Percentiles rank a stretch among this genome's conserved stretches.
These are phyloP conservation scores for Apiotrichum sp. DNA, from an alignment of 1,284 basidiomycete species.

Conservation along the genomic window DNA sequence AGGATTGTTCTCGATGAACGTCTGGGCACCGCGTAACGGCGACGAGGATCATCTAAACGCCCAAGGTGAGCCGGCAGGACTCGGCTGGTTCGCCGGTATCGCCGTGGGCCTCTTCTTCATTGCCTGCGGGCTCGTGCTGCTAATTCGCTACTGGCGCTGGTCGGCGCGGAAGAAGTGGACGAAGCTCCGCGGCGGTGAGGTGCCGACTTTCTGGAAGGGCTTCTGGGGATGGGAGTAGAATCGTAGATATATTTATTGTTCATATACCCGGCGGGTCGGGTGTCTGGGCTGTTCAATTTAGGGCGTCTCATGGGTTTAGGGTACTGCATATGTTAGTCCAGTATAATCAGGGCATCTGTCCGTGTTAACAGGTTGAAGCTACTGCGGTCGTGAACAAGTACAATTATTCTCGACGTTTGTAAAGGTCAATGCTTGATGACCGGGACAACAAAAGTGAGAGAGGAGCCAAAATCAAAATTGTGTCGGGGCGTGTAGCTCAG, in stretches of 20 bases:
- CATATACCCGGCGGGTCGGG: too few relatives aligned
- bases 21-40: conserved; percentile 49
- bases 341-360: too few relatives aligned
- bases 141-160: conserved; percentile 44
- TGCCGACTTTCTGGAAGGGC: conserved; percentile 34
- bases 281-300: too few relatives aligned
- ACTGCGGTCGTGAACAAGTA: too few relatives aligned
- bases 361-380: too few relatives aligned
- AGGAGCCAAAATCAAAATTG: too few relatives aligned
- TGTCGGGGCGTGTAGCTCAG: conserved; percentile 8
- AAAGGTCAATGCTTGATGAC: too few relatives aligned
- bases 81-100: conserved; percentile 39
- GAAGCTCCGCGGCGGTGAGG: conserved; percentile 20
- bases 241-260: too few relatives aligned
- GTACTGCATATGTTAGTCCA: too few relatives aligned
- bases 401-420: too few relatives aligned
- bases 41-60: conserved; percentile 20
- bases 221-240: conserved; percentile 36
- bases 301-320: too few relatives aligned
- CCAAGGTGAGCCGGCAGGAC: conserved; percentile 31
- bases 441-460: too few relatives aligned
- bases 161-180: conserved; percentile 33
- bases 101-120: conserved; percentile 32
- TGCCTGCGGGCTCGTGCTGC: conserved; percentile 31
- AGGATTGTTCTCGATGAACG: conserved; percentile 47